Base-by-base conservation (phyloP, 148 eudicot genomes). In the Oxyria digyna region DNA sequence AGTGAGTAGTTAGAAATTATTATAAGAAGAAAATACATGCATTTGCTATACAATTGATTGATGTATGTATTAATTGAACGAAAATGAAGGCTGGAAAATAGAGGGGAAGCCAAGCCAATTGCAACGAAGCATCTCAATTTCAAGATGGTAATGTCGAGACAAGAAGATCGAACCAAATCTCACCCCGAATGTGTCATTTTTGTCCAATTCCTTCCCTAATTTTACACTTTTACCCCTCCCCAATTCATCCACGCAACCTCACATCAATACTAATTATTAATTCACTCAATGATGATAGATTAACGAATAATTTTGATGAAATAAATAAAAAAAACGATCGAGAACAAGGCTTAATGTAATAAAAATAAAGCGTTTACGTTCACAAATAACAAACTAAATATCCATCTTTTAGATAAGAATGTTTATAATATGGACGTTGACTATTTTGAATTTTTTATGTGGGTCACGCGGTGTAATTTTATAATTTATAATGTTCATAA, bases 161-260 rank as follows among this genome's bases (percentile, higher is more conserved):
- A 87, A 74, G 71, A 78, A 78, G 76, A 87, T 87, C 71, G 70
- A 70, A 77, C 31, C 37, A 82, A 76, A 87, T 87, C 86, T 77
- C 75, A 57, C 76, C 68, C 57, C 72, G 24, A 48, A 37, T 79
- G 77, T 82, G 79, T 75, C 86, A 69, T 10, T 26, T 46, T 46
- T 46, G 52, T 46, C 52, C 23, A n/a, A 6, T 3, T 6, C 49
- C 8, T 46, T 4, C 7, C 4, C 9, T 18, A 46, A 4, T 46
- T n/a, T 46, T 46, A 46, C 52, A 46, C 0, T 46, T 18, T 6
- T 46, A 46, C 52, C 52, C 52, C 52, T 46, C 52, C 23, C 17
- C 52, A 46, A 46, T 46, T 46, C 52, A 46, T 46, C 23, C 52
- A 46, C 52, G 52, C 8, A 46, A 46, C 5, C 4, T 6, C 5